phyloP scores from a whole-genome alignment of 768 basidiomycete genomes.

The Dictyophora rubrovolvata region DNA sequence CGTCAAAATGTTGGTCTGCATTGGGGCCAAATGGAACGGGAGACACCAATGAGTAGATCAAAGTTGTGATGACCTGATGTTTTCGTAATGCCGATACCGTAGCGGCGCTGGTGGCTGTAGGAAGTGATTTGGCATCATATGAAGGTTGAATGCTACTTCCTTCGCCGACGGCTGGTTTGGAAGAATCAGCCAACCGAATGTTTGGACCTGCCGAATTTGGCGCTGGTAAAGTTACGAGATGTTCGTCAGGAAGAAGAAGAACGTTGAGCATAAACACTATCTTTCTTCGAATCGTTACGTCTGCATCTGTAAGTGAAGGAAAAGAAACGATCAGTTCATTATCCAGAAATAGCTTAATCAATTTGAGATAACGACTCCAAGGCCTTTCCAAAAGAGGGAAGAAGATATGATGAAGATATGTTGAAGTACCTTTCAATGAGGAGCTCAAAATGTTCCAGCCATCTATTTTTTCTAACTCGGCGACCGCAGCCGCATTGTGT shows the following conservation, averaged over 20 bases:
- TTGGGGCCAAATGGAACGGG: slow-evolving; percentile 59
- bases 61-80: slow-evolving; percentile 35
- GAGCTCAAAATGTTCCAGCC: slow-evolving; percentile 59
- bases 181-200: not conserved
- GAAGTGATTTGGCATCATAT: slow-evolving; percentile 61
- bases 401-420: no score
- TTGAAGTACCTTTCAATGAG: slow-evolving; percentile 45
- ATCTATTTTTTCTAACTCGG: slow-evolving; percentile 34
- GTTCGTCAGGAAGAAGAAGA: slow-evolving; percentile 45
- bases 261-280: slow-evolving; percentile 64
- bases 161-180: not conserved
- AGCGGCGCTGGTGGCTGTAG: slow-evolving; percentile 41
- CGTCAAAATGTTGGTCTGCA: slow-evolving; percentile 51
- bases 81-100: slow-evolving; percentile 40
- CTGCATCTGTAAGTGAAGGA: slow-evolving; percentile 48
- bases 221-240: slow-evolving; percentile 11
- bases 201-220: slow-evolving; percentile 13
- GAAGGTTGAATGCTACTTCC: slow-evolving; percentile 25
- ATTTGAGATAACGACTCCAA: not conserved
- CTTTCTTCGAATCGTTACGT: slow-evolving; percentile 70
- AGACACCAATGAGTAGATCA: slow-evolving; percentile 41
- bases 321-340: slow-evolving; percentile 6
- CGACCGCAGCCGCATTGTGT: slow-evolving; percentile 62
- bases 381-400: not conserved
- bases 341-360: not conserved